A percentile compares a stretch with the other conserved stretches of the same genome.
Evolutionary conservation across 805 yeast genomes (phyloP).

Genomic region (Saccharomycopsis sp.): DNA sequence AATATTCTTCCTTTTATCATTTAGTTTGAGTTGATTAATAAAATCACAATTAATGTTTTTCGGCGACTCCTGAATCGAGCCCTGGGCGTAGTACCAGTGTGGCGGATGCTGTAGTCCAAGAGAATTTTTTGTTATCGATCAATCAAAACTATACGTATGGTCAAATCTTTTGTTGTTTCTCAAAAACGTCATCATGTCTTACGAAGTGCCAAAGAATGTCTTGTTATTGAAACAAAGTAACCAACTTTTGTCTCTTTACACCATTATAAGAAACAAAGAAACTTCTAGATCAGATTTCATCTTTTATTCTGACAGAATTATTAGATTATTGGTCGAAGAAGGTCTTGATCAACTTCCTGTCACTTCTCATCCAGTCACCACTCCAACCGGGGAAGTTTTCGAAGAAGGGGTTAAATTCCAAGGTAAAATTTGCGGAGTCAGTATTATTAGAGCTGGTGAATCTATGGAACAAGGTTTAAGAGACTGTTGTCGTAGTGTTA

Average conservation of each 20-base stretch:
- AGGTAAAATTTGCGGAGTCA: constrained; percentile 96
- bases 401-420: constrained; percentile 67
- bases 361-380: constrained; percentile 50
- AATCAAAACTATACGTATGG: too few species aligned
- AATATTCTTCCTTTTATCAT: too few species aligned
- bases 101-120: too few species aligned
- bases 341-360: constrained; percentile 93
- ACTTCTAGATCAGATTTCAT: constrained; percentile 89
- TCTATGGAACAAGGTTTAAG: constrained; percentile 98
- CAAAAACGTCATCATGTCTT: too few species aligned
- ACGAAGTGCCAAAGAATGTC: constrained; percentile 50
- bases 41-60: too few species aligned
- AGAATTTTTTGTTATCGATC: too few species aligned
- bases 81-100: too few species aligned
- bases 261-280: constrained; percentile 74
- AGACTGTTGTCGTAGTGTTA: constrained; percentile 92
- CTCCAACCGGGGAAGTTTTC: constrained; percentile 66
- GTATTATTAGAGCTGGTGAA: constrained; percentile 97
- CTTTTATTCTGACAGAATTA: constrained; percentile 90
- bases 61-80: too few species aligned
- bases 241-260: constrained; percentile 78
- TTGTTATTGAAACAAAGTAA: constrained; percentile 74
- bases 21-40: too few species aligned
- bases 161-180: too few species aligned
- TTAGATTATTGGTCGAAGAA: constrained; percentile 86